Base-by-base conservation (phyloP, 2,329 filamentous ascomycete species). In the Xenosphaeropsis pyriputrescens region DNA sequence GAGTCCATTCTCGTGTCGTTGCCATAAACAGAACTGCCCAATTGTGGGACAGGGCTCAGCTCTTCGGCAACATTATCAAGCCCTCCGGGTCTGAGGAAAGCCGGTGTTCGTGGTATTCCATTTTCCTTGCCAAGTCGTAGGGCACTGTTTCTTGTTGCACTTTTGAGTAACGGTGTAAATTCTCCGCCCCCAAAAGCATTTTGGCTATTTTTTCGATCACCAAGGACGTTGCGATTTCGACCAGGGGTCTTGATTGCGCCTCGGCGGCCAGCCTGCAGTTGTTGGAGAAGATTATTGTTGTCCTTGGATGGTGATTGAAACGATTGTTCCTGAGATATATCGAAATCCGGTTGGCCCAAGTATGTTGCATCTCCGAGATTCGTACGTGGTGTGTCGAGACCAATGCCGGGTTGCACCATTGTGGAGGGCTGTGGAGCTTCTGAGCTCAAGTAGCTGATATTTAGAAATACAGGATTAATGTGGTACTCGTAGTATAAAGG, bases 81-180 rank as follows among this genome's bases (percentile, higher is more conserved):
- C 13, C 50, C 73, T 32, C 68, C 71, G 14, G 67, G 62, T 53
- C 68, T 72, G 43, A 78, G 55, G 36, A 70, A 73, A 12, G 75
- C 77, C 3, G 85, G 85, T 3, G 88, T 94, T 42, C 72, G 70
- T 15, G 70, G 62, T 12, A 64, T 65, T 40, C 59, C 66, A 57
- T 75, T 80, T 59, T 71, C 74, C 56, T 71, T 81, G 55, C 70
- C 74, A 58, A 55, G 70, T 44, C 61, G 72, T 58, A 65, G 79
- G 63, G 65, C 82, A 70, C 65, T 85, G 64, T 67, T 88, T 67
- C 63, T 68, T 53, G 72, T 79, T n/a, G 71, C 76, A 17, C 65
- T 85, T 59, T 93, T 94, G 55, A 98, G 74, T 48, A 98, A 65
- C 0, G 93, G 91, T 0, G 91, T 98, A 57, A 98, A 98, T 52